Conservation (phyloP, 148 eudicot species). For the Vaccinium darrowii region DNA sequence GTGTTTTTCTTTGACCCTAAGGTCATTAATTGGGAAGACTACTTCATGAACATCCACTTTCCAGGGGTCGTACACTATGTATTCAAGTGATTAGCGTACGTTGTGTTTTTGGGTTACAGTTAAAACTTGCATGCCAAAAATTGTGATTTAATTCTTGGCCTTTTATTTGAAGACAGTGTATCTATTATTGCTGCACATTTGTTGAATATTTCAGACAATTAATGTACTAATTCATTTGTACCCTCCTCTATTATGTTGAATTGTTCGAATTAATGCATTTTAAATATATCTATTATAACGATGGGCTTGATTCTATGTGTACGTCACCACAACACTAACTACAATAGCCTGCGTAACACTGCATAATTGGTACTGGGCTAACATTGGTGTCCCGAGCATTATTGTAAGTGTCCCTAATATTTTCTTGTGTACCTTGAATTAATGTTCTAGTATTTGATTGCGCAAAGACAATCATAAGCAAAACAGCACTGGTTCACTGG, state of each 20-base stretch:
- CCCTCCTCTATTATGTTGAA: not conserved
- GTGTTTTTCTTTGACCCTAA: constrained; percentile 49
- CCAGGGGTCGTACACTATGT: constrained; percentile 44
- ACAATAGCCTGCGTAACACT: too few relatives aligned
- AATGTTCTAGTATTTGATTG: not conserved
- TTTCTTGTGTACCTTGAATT: too few relatives aligned
- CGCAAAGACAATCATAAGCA: not conserved
- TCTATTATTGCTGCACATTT: not conserved
- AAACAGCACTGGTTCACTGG: too few relatives aligned
- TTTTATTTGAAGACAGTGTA: not conserved
- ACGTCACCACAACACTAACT: too few relatives aligned
- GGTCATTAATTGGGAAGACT: constrained; percentile 50
- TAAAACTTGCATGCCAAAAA: not conserved
- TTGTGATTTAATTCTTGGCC: not conserved
- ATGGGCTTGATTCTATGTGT: not conserved
- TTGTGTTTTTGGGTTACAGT: not conserved
- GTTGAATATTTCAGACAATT: not conserved
- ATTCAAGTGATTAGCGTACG: constrained; percentile 27
- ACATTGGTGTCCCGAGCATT: too few relatives aligned
- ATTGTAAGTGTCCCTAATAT: too few relatives aligned
- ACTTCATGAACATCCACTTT: constrained; percentile 43
- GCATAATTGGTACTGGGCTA: too few relatives aligned
- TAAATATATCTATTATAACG: not conserved
- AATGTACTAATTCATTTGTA: not conserved
- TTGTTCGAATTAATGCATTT: not conserved